Evolutionary conservation across 768 basidiomycete genomes (phyloP), one percentile per base, ranked within the genome.

Genomic region (Leccinum olivaceopallidum): DNA sequence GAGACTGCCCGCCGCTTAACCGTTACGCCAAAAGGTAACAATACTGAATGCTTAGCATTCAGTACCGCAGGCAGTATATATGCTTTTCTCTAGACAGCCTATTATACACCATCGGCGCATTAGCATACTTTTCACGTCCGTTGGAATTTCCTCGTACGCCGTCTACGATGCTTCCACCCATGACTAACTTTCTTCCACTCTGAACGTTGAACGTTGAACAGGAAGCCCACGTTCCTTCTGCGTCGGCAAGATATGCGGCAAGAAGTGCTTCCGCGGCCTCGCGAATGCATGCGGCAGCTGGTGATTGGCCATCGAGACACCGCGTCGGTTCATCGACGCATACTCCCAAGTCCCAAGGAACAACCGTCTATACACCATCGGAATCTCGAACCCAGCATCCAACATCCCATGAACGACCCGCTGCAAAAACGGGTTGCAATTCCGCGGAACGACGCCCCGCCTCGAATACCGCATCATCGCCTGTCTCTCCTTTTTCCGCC

Each of bases 361-460:
- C 56, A 82, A 48, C 57, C 75, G 69, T 24, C 70, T 73, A 63
- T 79, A 75, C 3, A 75, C 79, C 14, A 67, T 55, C 9, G 83
- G 83, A 4, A 84, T 52, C 13, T 73, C 55, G 56, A 70, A 79
- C 2, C 82, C 81, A 16, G 73, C 70, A 2, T 67, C 64, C 6
- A 77, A 36, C 74, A 83, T 81, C 49, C 73, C 76, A 44, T 75
- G 67, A 16, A 71, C 71, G 36, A 83, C 63, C 53, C 75, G 72
- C 48, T 73, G 72, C 57, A 83, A 62, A 53, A 73, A 67, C 4
- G 72, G 72, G 54, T 75, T 75, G 73, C 72, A 75, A 1, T 67
- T 59, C 37, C 56, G 64, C 6, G 70, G 64, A 3, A 59, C 60
- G 9, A 60, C 57, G 0, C 77, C 78, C 22, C 62, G 60, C 18